Evolutionary conservation across 352 stramenopile species (phyloP).

Genomic region (Phytopythium cucurbitacearum): DNA sequence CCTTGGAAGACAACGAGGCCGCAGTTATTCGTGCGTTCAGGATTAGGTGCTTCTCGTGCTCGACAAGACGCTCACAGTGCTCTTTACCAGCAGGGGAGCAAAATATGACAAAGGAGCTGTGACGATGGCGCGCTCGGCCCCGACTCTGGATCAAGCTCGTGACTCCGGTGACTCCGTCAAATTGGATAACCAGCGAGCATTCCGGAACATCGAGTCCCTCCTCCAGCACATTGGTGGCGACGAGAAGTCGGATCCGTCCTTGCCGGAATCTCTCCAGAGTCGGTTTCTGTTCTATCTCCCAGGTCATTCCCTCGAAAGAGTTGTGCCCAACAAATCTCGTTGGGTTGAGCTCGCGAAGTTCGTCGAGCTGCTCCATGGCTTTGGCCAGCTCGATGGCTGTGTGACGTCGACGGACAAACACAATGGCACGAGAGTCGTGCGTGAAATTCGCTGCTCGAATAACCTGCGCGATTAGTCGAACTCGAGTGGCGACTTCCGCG

Average conservation of each 20-base stretch:
- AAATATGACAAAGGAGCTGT: constrained; percentile 70
- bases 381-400: constrained; percentile 66
- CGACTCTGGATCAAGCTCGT: constrained; percentile 80
- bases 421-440: constrained; percentile 64
- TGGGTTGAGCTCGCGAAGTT: constrained; percentile 53
- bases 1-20: constrained; percentile 41
- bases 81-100: constrained; percentile 36
- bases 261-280: constrained; percentile 67
- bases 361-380: constrained; percentile 54
- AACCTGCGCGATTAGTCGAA: constrained; percentile 42
- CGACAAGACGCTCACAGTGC: constrained; percentile 40
- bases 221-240: constrained; percentile 79
- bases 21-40: constrained; percentile 31
- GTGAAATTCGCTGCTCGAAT: constrained; percentile 40
- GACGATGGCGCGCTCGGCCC: constrained; percentile 46
- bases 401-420: constrained; percentile 68
- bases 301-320: constrained; percentile 77
- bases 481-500: constrained; percentile 47
- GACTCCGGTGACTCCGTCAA: constrained; percentile 62
- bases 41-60: constrained; percentile 50
- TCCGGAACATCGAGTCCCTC: constrained; percentile 75
- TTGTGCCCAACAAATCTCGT: constrained; percentile 79
- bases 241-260: constrained; percentile 59
- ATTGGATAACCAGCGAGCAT: constrained; percentile 76
- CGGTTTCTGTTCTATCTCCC: constrained; percentile 73